Conservation (phyloP, 78 protist genomes). For the Dictyostelium capitatum region DNA sequence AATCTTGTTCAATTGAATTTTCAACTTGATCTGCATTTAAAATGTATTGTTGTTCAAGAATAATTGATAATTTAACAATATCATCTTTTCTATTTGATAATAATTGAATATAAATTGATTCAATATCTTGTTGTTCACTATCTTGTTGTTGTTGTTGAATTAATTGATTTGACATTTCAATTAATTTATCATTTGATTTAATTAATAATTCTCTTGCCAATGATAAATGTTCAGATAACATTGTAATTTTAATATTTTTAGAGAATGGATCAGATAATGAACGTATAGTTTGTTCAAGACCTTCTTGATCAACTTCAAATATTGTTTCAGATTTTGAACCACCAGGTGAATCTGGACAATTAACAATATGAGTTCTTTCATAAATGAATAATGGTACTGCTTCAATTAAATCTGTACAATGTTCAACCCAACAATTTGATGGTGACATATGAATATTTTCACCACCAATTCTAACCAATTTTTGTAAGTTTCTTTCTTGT, state of each 20-base stretch:
- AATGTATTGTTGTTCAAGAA: slow-evolving; percentile 15
- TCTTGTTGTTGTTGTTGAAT: neutral
- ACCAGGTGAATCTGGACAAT: neutral
- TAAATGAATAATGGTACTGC: slow-evolving; percentile 83
- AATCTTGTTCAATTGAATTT: neutral
- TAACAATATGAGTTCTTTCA: slow-evolving; percentile 37
- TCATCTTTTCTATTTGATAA: neutral
- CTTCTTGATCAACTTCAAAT: slow-evolving; percentile 83
- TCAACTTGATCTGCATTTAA: slow-evolving; percentile 19
- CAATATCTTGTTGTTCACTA: neutral
- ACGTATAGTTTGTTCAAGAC: slow-evolving; percentile 72
- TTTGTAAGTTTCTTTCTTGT: slow-evolving; percentile 66
- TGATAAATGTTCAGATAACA: slow-evolving; percentile 40
- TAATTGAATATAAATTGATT: neutral
- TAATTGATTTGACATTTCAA: neutral
- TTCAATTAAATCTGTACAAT: slow-evolving; percentile 77
- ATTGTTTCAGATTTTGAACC: slow-evolving; percentile 32
- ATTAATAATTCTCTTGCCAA: slow-evolving; percentile 63
- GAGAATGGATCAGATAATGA: slow-evolving; percentile 51
- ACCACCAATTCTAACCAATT: slow-evolving; percentile 77
- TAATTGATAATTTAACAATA: neutral
- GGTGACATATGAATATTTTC: slow-evolving; percentile 72
- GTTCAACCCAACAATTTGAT: slow-evolving; percentile 67
- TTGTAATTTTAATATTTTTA: slow-evolving; percentile 50
- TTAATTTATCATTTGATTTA: neutral